Conservation (phyloP, 805 yeast species). For the Wickerhamiella occidentalis region DNA sequence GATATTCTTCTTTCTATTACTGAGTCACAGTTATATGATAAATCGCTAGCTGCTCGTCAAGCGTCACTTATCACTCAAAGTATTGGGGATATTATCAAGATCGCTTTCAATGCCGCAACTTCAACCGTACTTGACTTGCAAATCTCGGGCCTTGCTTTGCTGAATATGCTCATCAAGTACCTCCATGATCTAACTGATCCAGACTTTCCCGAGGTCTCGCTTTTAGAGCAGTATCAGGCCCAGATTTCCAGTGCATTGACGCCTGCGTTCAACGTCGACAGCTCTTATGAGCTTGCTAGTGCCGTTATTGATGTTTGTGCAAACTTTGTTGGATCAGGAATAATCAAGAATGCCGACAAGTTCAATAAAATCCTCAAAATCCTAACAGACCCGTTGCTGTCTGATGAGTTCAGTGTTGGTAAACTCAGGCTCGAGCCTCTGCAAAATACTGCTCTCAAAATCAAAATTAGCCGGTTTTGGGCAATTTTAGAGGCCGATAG, state of each 20-base stretch:
- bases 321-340: slow-evolving; percentile 52
- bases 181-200: slow-evolving; percentile 60
- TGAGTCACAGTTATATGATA: slow-evolving; percentile 16
- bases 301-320: slow-evolving; percentile 71
- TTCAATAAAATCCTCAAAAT: slow-evolving; percentile 49
- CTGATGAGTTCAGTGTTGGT: slow-evolving; percentile 31
- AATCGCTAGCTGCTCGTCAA: slow-evolving; percentile 18
- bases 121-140: slow-evolving; percentile 51
- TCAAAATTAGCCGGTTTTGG: slow-evolving; percentile 34
- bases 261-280: slow-evolving; percentile 68
- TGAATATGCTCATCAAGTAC: slow-evolving; percentile 48
- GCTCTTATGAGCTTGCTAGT: slow-evolving; percentile 61
- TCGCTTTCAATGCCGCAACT: slow-evolving; percentile 73
- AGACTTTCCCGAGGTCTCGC: slow-evolving; percentile 52
- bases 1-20: slow-evolving; percentile 27
- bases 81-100: slow-evolving; percentile 51
- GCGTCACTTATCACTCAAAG: slow-evolving; percentile 20
- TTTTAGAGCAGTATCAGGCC: slow-evolving; percentile 87
- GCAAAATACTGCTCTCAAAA: slow-evolving; percentile 27
- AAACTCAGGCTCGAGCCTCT: slow-evolving; percentile 28
- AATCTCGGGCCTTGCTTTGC: slow-evolving; percentile 49
- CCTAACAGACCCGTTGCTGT: slow-evolving; percentile 54
- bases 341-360: slow-evolving; percentile 37
- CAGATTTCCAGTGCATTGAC: slow-evolving; percentile 81
- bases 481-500: slow-evolving; percentile 29